A percentile compares a stretch with the other conserved stretches of the same genome.
Evolutionary conservation across 2,329 filamentous ascomycete species (phyloP).

Genomic region (Zymoseptoria tritici): DNA sequence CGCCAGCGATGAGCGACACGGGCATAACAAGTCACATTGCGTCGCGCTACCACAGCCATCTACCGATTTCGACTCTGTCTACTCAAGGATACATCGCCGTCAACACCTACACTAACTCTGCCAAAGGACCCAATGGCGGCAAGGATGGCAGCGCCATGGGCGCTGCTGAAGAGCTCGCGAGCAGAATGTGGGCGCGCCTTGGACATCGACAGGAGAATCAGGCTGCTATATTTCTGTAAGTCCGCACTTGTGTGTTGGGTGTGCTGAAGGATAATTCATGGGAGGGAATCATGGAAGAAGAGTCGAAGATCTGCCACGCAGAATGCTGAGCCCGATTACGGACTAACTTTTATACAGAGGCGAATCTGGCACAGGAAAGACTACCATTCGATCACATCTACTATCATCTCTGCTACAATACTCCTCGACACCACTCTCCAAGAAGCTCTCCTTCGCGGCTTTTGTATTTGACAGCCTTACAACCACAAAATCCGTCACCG

Average conservation of each 20-base stretch:
- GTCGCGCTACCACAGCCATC: conserved; percentile 82
- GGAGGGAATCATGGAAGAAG: background rate
- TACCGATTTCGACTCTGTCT: conserved; percentile 81
- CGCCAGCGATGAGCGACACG: conserved; percentile 68
- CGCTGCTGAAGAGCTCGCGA: conserved; percentile 85
- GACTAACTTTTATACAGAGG: conserved; percentile 51
- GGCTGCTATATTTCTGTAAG: conserved; percentile 85
- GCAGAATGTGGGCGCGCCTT: conserved; percentile 74
- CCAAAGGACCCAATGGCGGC: conserved; percentile 80
- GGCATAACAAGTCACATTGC: conserved; percentile 69
- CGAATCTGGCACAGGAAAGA: conserved; percentile 94
- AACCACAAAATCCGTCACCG: conserved; percentile 93
- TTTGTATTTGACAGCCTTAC: conserved; percentile 96
- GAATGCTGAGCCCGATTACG: background rate
- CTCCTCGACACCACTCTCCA: conserved; percentile 85
- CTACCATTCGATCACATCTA: conserved; percentile 83
- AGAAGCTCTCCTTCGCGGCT: conserved; percentile 84
- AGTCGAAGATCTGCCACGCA: background rate
- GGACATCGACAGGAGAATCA: conserved; percentile 90
- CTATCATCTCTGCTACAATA: conserved; percentile 79
- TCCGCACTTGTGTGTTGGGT: conserved; percentile 18
- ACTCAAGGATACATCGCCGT: conserved; percentile 86
- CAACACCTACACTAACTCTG: conserved; percentile 88
- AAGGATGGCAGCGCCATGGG: conserved; percentile 89
- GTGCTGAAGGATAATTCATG: background rate